phyloP scores from a whole-genome alignment of 345 rosid genomes.

The Turnera subulata region DNA sequence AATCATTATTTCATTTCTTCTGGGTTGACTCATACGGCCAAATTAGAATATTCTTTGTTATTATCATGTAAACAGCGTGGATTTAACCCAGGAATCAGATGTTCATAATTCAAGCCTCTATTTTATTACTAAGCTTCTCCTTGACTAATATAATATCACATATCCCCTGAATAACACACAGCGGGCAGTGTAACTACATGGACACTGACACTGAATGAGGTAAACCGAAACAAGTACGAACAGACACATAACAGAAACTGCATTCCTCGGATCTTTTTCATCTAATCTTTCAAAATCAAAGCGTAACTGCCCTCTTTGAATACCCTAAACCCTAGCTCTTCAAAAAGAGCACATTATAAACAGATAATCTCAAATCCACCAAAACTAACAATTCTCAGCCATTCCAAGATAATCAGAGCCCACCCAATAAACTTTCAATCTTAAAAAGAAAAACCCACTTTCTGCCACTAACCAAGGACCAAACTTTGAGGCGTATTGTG shows the following conservation, averaged over 20 bases:
- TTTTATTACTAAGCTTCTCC: too few species aligned
- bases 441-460: background rate
- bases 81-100: too few species aligned
- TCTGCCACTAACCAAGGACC: background rate
- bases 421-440: too few species aligned
- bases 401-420: constrained; percentile 4
- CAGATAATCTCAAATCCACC: background rate
- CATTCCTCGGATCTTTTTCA: background rate
- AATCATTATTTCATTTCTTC: too few species aligned
- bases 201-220: background rate
- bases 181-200: too few species aligned
- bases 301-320: background rate
- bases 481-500: background rate
- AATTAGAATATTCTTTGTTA: too few species aligned
- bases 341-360: background rate
- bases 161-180: too few species aligned
- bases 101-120: too few species aligned
- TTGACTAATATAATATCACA: too few species aligned
- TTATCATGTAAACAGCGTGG: too few species aligned
- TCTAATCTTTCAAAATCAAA: background rate
- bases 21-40: too few species aligned
- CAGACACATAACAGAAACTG: background rate
- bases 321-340: constrained; percentile 11
- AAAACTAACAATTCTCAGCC: background rate
- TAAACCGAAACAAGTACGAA: background rate